Base-by-base conservation (phyloP, 2,329 filamentous ascomycete species). In the Colletotrichum euphorbiae region DNA sequence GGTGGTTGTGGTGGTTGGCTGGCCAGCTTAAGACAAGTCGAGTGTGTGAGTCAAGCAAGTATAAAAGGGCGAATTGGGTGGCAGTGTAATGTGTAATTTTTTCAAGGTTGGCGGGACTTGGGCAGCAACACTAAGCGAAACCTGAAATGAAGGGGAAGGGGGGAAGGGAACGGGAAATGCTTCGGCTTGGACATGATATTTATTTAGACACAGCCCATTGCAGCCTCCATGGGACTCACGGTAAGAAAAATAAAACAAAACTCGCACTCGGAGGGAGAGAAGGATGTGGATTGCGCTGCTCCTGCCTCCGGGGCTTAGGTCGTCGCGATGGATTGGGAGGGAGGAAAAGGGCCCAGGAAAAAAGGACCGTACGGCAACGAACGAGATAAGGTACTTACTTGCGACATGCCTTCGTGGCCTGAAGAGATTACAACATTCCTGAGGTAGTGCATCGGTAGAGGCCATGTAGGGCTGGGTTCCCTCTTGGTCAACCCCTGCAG, bases 11-110 rank as follows among this genome's bases (percentile, higher is more conserved):
- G 60, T 65, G 61, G 61, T 55, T 57, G 60, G 66, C 48, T 43
- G 11, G 42, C 21, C 51, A 19, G 62, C 61, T 69, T 69, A 51
- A 69, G 57, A 65, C 61, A 59, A 19, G 61, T 65, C 61, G 61
- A 28, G 66, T 45, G 59, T 62, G 50, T 69, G 66, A 69, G 61
- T 69, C 66, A 69, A 69, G 66, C 66, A 69, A 69, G 66, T 69
- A 69, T 66, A 60, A 65, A 66, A 63, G 48, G 66, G 33, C 62
- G 66, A 66, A 60, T 60, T 42, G 50, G 63, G 63, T 65, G 46
- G 54, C 54, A 65, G 60, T 57, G 54, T 48, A 56, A 28, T 69
- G 63, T 59, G 63, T 65, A 51, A 61, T 36, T 65, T 55, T 52
- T 51, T 42, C 24, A 21, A 45, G 59, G 43, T 54, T 46, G 59